Percentiles rank a stretch among this genome's conserved stretches.
Conservation (phyloP, 177 flowering plant species). For the Vitis hybrid region DNA sequence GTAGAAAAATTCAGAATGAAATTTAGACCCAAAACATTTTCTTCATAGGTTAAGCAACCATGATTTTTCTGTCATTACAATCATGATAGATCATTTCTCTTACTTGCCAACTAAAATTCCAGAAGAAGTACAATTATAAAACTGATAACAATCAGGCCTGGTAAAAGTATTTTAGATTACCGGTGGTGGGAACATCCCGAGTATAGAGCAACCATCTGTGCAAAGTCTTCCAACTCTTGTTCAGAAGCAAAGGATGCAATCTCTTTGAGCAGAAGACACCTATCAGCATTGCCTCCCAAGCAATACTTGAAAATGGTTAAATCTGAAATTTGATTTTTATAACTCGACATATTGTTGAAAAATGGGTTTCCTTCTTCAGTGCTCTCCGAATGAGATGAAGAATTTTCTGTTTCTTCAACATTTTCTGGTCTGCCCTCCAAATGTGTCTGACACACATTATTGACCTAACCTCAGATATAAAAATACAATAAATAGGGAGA, state of each 20-base stretch:
- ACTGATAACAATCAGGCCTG: background rate
- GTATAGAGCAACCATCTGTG: constrained; percentile 68
- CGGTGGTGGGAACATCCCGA: constrained; percentile 88
- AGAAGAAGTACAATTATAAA: background rate
- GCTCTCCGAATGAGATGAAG: constrained; percentile 66
- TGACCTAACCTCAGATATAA: constrained; percentile 29
- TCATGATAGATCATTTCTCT: background rate
- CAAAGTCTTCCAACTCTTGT: constrained; percentile 55
- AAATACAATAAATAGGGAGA: too few species aligned
- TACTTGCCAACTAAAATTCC: background rate
- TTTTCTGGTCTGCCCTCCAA: constrained; percentile 33
- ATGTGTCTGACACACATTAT: constrained; percentile 21
- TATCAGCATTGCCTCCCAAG: constrained; percentile 66
- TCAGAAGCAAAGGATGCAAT: constrained; percentile 52
- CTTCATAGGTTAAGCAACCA: background rate
- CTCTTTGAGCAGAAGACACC: constrained; percentile 69
- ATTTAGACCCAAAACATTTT: background rate
- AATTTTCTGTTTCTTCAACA: constrained; percentile 39
- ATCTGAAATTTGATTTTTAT: constrained; percentile 55
- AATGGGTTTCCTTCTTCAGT: constrained; percentile 41
- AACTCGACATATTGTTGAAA: constrained; percentile 27
- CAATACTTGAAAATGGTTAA: constrained; percentile 68
- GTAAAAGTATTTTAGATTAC: constrained; percentile 30
- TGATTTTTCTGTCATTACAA: background rate
- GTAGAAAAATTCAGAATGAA: background rate